Conservation (phyloP, 805 yeast species). For the Saccharomycopsis amapae region DNA sequence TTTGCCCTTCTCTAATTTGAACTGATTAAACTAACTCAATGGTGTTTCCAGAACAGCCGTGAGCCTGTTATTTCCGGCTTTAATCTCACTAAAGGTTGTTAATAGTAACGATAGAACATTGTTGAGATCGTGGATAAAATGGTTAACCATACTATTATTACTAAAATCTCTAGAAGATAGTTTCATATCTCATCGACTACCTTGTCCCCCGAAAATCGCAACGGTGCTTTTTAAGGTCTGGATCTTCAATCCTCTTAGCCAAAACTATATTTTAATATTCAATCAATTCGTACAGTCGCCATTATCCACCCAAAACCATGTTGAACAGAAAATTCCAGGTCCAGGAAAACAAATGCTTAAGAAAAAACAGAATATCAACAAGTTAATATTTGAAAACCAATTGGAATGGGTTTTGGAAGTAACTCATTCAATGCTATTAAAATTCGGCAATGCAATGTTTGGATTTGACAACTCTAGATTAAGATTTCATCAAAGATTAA, state of each 20-base stretch:
- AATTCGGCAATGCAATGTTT: neutral
- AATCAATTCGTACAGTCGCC: slow-evolving; percentile 20
- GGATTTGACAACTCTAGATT: slow-evolving; percentile 2
- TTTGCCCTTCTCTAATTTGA: too few species aligned
- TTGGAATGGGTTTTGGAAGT: neutral
- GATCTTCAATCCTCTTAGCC: slow-evolving; percentile 17
- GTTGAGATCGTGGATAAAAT: slow-evolving; percentile 19
- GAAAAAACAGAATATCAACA: neutral
- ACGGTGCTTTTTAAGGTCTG: slow-evolving; percentile 10
- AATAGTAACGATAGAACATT: slow-evolving; percentile 13
- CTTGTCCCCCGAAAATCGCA: neutral
- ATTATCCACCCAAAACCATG: neutral
- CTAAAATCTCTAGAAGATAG: slow-evolving; percentile 2
- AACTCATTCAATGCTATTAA: neutral
- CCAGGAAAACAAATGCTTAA: too few species aligned
- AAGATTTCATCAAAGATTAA: neutral
- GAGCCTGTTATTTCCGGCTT: slow-evolving; percentile 4
- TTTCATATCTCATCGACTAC: neutral
- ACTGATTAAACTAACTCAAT: too few species aligned
- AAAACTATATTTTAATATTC: slow-evolving; percentile 18
- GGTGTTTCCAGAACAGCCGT: neutral
- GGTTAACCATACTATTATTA: slow-evolving; percentile 5
- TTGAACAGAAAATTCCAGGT: too few species aligned
- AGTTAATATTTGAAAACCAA: neutral
- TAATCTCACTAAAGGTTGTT: slow-evolving; percentile 13